These are phyloP conservation scores for Mycena galopus DNA, from an alignment of 768 basidiomycete species.

Conservation along the genomic window DNA sequence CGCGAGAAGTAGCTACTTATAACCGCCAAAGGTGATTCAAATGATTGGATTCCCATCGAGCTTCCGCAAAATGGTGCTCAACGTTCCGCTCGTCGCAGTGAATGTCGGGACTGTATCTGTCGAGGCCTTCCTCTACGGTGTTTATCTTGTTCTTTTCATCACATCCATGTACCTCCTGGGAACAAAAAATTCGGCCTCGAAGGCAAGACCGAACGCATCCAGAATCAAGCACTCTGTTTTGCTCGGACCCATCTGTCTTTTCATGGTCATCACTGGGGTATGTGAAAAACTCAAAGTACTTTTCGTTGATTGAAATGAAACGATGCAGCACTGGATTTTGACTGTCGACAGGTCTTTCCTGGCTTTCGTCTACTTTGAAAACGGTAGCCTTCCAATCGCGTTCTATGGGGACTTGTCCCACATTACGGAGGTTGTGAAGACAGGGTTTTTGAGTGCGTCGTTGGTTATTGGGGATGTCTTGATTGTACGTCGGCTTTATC, in stretches of 20 bases:
- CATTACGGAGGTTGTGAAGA: conserved; percentile 30
- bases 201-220: background rate
- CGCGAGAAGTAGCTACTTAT: background rate
- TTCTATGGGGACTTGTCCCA: conserved; percentile 32
- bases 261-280: background rate
- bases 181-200: background rate
- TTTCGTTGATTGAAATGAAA: background rate
- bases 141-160: background rate
- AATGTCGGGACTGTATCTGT: background rate
- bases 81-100: background rate
- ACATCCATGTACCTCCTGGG: background rate
- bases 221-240: background rate
- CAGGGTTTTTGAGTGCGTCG: conserved; percentile 18
- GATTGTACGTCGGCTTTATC: conserved; percentile 15
- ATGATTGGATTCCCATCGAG: background rate
- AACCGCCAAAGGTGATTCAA: background rate
- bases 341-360: conserved; percentile 33
- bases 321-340: conserved; percentile 24
- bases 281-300: background rate
- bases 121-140: background rate
- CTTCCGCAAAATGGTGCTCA: background rate
- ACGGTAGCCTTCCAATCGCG: conserved; percentile 10
- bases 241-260: background rate
- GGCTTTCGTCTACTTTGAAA: conserved; percentile 30
- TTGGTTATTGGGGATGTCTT: conserved; percentile 31